Base-by-base conservation (phyloP, 768 basidiomycete species). In the Cystobasidium tubakii region DNA sequence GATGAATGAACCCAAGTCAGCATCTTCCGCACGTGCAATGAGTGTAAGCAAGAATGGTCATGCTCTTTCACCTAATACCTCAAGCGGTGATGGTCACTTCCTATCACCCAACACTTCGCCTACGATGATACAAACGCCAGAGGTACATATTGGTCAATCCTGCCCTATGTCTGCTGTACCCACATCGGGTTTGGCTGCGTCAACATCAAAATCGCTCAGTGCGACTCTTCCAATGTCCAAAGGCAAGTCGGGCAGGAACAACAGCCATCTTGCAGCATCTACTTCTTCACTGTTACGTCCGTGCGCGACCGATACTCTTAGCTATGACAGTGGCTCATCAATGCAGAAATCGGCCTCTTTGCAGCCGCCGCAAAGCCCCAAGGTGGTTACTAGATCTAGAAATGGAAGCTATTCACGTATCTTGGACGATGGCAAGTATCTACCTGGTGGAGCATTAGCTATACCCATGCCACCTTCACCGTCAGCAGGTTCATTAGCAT, bases 181-280 rank as follows among this genome's bases (percentile, higher is more conserved):
- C 90, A 92, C 80, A 91, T 90, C 1, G 78, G 91, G 90, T 13
- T 91, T 89, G 3, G 85, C 85, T 1, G 43, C 66, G 39, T 27
- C 75, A 17, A 31, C 76, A 57, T 62, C 75, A 57, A 62, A 57
- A 29, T 53, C 76, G 66, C 57, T 66, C 64, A 31, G 54, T 36
- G 62, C 71, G 64, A 67, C 71, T 44, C 73, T 75, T 3, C 33
- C 73, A 36, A 69, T 74, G 36, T 21, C 54, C 6, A 55, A 55
- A 55, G 54, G 54, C 54, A 31, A 12, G 10, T 31, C 19, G 39
- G 39, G 39, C 39, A 54, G 27, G 21, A 29, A 19, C 21, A 54
- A 54, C 53, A 29, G 27, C 21, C 53, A 54, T 54, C 21, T 54
- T n/a, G 27, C n/a, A 6, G 27, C 21, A n/a, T 54, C 53, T n/a